Percentiles rank a stretch among this genome's conserved stretches.
Evolutionary conservation across 2,329 filamentous ascomycete genomes (phyloP).

Genomic region (Trichoderma oligosporum): DNA sequence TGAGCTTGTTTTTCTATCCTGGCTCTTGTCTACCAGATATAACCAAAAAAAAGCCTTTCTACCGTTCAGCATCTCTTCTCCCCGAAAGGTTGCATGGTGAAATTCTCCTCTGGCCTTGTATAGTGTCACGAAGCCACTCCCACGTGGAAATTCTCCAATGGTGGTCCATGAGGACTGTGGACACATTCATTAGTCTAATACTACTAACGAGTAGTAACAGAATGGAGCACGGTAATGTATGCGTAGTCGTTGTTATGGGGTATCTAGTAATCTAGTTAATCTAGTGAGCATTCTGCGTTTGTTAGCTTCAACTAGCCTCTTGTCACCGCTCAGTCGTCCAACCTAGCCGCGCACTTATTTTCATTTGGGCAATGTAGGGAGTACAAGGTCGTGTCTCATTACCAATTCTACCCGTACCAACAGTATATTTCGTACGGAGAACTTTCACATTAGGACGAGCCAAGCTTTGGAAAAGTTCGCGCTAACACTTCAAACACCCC

Average conservation of each 20-base stretch:
- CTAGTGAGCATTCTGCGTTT: background rate
- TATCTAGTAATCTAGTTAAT: background rate
- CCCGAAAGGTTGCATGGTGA: background rate
- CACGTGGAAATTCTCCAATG: slow-evolving; percentile 18
- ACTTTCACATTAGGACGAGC: slow-evolving; percentile 13
- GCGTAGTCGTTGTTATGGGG: background rate
- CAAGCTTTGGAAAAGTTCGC: slow-evolving; percentile 14
- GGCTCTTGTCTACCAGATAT: no score
- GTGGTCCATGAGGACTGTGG: background rate
- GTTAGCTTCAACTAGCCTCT: slow-evolving; percentile 6
- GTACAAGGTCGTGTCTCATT: background rate
- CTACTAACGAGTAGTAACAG: no score
- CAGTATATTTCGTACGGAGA: slow-evolving; percentile 9
- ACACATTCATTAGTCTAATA: background rate
- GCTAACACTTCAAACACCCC: slow-evolving; percentile 4
- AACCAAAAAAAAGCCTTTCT: slow-evolving; percentile 10
- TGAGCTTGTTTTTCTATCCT: background rate
- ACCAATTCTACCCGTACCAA: background rate
- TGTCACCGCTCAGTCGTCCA: slow-evolving; percentile 10
- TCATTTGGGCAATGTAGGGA: slow-evolving; percentile 7
- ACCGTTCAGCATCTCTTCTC: slow-evolving; percentile 4
- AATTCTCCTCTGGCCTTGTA: background rate
- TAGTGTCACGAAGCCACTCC: slow-evolving; percentile 5
- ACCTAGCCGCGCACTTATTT: background rate
- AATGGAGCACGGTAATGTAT: no score